These are phyloP conservation scores for Carex kokanica DNA, from an alignment of 176 grass and related monocot species.

Conservation along the genomic window DNA sequence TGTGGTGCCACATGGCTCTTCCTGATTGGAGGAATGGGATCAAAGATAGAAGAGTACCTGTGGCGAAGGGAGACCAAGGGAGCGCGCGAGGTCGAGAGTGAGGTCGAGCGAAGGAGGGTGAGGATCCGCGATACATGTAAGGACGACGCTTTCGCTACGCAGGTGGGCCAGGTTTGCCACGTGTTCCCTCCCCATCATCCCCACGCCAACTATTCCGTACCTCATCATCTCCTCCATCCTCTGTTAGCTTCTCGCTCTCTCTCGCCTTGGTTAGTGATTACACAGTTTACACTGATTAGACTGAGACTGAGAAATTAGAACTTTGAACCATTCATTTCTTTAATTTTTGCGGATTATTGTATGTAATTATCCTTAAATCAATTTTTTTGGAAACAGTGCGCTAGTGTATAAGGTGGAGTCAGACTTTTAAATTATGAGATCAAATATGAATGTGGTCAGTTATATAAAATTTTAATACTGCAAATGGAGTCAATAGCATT, in stretches of 20 bases:
- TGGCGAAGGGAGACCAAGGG: slow-evolving; percentile 49
- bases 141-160: slow-evolving; percentile 36
- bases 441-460: too few relatives aligned
- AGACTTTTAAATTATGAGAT: too few relatives aligned
- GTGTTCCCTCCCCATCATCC: slow-evolving; percentile 98
- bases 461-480: too few relatives aligned
- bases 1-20: neutral
- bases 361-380: neutral
- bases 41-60: slow-evolving; percentile 34
- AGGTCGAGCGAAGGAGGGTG: slow-evolving; percentile 55
- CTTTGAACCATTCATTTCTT: neutral
- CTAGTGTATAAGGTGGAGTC: too few relatives aligned
- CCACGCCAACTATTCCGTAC: slow-evolving; percentile 82
- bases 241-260: neutral
- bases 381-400: too few relatives aligned
- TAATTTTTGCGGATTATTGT: neutral
- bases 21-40: neutral
- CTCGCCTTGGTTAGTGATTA: neutral
- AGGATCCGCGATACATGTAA: slow-evolving; percentile 72
- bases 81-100: slow-evolving; percentile 46
- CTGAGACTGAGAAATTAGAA: neutral
- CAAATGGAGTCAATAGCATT: too few relatives aligned
- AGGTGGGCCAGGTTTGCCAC: slow-evolving; percentile 79
- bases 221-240: slow-evolving; percentile 39
- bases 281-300: neutral